A percentile compares a stretch with the other conserved stretches of the same genome.
phyloP scores from a whole-genome alignment of 2,329 filamentous ascomycete species.

The Colletotrichum coccodes region DNA sequence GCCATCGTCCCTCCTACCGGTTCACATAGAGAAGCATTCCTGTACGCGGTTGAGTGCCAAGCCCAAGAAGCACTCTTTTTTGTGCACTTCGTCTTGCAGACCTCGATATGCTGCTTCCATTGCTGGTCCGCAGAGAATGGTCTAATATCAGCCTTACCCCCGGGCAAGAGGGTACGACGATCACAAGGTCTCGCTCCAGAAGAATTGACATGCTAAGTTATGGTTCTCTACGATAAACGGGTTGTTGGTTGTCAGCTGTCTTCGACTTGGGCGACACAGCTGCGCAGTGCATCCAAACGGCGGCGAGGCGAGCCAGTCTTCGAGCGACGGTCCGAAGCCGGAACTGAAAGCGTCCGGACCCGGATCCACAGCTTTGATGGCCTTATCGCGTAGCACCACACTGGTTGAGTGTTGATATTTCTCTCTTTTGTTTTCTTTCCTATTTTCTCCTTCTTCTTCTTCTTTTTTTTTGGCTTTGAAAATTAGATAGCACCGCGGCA shows the following conservation, averaged over 20 bases:
- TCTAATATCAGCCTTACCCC: neutral
- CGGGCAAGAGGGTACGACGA: no score
- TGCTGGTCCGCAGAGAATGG: neutral
- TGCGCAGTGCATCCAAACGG: neutral
- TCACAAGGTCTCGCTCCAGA: no score
- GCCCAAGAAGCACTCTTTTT: no score
- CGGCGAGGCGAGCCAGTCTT: neutral
- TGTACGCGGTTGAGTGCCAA: no score
- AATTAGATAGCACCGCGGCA: conserved; percentile 12
- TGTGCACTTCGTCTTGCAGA: neutral
- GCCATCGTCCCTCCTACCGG: no score
- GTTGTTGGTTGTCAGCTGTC: neutral
- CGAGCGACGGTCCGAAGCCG: neutral
- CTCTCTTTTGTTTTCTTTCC: no score
- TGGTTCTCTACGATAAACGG: neutral
- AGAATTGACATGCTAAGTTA: neutral
- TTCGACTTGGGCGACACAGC: neutral
- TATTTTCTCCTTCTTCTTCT: no score
- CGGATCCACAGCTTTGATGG: neutral
- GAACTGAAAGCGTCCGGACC: neutral
- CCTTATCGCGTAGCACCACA: neutral
- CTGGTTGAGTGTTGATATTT: neutral
- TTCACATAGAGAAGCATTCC: no score
- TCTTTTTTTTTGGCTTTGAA: no score
- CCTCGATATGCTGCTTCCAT: neutral